phyloP scores from a whole-genome alignment of 306 rosid species.

The Corylus avellana region DNA sequence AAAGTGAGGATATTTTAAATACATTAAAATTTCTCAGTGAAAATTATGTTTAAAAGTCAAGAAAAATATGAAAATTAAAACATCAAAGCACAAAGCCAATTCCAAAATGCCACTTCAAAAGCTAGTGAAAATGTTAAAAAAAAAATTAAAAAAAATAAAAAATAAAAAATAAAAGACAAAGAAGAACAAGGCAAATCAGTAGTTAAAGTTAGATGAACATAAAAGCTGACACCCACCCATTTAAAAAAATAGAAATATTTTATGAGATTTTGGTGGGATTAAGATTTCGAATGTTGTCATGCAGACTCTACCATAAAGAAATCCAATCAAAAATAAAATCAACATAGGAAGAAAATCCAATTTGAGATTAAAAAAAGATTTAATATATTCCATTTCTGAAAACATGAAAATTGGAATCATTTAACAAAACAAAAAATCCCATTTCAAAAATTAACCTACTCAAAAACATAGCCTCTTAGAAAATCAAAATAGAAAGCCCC shows the following conservation, averaged over 20 bases:
- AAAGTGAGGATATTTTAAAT: neutral
- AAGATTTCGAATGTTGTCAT: neutral
- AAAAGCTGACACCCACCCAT: too few species aligned
- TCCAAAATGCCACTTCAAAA: neutral
- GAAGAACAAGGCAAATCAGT: neutral
- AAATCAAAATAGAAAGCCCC: neutral
- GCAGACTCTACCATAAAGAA: neutral
- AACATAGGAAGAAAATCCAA: neutral
- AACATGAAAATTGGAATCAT: neutral
- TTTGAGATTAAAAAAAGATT: neutral
- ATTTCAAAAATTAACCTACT: neutral
- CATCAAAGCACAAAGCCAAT: neutral
- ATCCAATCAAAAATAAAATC: neutral
- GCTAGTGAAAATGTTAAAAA: neutral
- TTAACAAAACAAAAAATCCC: neutral
- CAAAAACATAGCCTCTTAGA: neutral
- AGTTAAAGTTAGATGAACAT: neutral
- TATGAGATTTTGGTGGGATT: neutral
- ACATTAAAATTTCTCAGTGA: slow-evolving; percentile 6
- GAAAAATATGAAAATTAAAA: slow-evolving; percentile 1
- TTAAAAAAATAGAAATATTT: neutral
- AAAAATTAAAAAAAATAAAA: too few species aligned
- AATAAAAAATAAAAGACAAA: neutral
- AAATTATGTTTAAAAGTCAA: neutral
- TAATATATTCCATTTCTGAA: neutral